Percentiles rank a stretch among this genome's conserved stretches.
These are phyloP conservation scores for Eimeria tenella DNA, from an alignment of 169 alveolate genomes.

Conservation along the genomic window DNA sequence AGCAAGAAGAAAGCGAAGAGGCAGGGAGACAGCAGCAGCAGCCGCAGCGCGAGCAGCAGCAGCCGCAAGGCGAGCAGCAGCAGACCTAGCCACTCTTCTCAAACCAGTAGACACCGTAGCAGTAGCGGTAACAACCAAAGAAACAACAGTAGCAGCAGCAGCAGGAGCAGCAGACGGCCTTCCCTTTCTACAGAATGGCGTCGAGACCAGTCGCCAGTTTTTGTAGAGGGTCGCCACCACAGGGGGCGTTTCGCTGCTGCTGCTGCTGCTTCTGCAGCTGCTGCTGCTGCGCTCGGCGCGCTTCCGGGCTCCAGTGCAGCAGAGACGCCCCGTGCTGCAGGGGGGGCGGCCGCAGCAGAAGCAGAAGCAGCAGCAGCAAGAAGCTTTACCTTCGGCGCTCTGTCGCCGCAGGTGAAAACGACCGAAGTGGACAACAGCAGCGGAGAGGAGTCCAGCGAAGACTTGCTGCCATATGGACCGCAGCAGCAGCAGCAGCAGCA, in stretches of 20 bases:
- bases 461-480: constrained; percentile 12
- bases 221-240: not conserved
- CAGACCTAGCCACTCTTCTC: not conserved
- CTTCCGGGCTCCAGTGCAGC: constrained; percentile 9
- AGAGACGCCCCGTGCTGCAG: constrained; percentile 12
- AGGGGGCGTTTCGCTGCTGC: not conserved
- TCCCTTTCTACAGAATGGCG: not conserved
- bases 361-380: constrained; percentile 44
- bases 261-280: constrained; percentile 3
- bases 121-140: not conserved
- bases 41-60: constrained; percentile 29
- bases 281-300: constrained; percentile 20
- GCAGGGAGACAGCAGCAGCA: constrained; percentile 15
- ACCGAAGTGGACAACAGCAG: constrained; percentile 3
- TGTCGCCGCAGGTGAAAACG: not conserved
- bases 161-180: constrained; percentile 37
- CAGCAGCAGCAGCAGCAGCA: constrained; percentile 70
- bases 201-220: not conserved
- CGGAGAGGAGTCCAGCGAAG: constrained; percentile 3
- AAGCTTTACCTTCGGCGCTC: not conserved
- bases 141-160: constrained; percentile 22
- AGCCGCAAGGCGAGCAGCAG: constrained; percentile 23
- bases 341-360: constrained; percentile 11
- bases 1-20: not conserved
- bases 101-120: not conserved